Evolutionary conservation across 495 filamentous ascomycete species (phyloP), one percentile per base, ranked within the genome.

Genomic region (Annulohypoxylon nitens): DNA sequence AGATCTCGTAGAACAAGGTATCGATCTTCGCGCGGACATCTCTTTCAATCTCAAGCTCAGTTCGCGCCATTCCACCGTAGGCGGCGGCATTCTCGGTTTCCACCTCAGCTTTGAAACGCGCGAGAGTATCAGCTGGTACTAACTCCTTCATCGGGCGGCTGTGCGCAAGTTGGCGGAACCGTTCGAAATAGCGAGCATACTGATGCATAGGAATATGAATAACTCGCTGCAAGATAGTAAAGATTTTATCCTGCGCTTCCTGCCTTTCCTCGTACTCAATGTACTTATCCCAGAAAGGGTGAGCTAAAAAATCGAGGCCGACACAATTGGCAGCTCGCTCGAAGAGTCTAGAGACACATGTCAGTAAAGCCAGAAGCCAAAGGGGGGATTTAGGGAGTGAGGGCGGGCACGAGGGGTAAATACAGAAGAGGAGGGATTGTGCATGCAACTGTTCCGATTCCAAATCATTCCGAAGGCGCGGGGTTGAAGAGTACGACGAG

Each of bases 271-370:
- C 96, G 75, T 94, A 98, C 75, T 98, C 96, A 61, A 98, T 88
- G 75, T 97, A 99, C 81, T 97, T 98, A 76, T 98, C 97, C 96
- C 96, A 99, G 85, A 99, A 98, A 0, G 93, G 94, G 77, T 98
- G 94, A 3, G 94, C 90, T 8, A 97, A 86, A 79, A 97, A 99
- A 81, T 99, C 96, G 34, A 98, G 86, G 14, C 97, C 96, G 18
- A 97, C 94, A 74, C 87, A 89, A 47, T 85, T 87, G 14, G 94
- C 95, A 59, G 90, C 96, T 75, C 97, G 91, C 81, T 98, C 97
- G 76, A 97, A 99, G 5, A 99, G 88, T 61, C 97, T 99, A 80
- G 58, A 37, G 50, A 48, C 75, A 64, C 83, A 81, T 83, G 84
- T 92, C 83, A 92, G 90, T 83, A 82, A 80, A 77, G 75, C 78